These are phyloP conservation scores for Dothideomycetes sp. DNA, from an alignment of 2,329 filamentous ascomycete species.

Conservation along the genomic window DNA sequence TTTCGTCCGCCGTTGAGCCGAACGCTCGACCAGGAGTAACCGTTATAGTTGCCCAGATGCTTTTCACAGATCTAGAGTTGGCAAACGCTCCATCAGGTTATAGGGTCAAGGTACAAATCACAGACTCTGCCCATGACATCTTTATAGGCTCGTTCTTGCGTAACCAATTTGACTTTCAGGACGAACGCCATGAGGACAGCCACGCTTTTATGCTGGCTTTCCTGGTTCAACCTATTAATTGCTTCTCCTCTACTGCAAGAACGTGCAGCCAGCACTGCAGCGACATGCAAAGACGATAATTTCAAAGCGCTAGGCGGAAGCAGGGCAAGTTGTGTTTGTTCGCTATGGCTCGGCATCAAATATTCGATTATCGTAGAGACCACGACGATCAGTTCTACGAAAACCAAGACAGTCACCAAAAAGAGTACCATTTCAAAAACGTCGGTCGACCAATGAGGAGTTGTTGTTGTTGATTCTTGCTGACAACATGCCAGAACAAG, in stretches of 20 bases:
- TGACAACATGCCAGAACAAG: no score
- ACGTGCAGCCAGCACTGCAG: conserved; percentile 4
- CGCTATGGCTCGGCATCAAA: neutral
- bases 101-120: no score
- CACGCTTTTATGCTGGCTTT: conserved; percentile 5
- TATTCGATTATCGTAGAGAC: neutral
- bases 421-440: neutral
- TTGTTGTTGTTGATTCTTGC: no score
- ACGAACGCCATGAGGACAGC: conserved; percentile 4
- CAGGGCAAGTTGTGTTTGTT: conserved; percentile 5
- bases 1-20: neutral
- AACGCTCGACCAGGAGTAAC: conserved; percentile 7
- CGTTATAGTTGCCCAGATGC: conserved; percentile 2
- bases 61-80: conserved; percentile 7
- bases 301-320: conserved; percentile 1
- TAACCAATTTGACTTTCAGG: no score
- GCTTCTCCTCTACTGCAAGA: conserved; percentile 6
- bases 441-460: no score
- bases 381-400: conserved; percentile 1
- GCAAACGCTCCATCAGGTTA: no score
- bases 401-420: conserved; percentile 1
- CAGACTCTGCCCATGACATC: no score
- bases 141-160: no score
- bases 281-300: conserved; percentile 1
- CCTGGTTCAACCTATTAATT: neutral